phyloP scores from a whole-genome alignment of 805 yeast species.

The Ogataea kodamae region DNA sequence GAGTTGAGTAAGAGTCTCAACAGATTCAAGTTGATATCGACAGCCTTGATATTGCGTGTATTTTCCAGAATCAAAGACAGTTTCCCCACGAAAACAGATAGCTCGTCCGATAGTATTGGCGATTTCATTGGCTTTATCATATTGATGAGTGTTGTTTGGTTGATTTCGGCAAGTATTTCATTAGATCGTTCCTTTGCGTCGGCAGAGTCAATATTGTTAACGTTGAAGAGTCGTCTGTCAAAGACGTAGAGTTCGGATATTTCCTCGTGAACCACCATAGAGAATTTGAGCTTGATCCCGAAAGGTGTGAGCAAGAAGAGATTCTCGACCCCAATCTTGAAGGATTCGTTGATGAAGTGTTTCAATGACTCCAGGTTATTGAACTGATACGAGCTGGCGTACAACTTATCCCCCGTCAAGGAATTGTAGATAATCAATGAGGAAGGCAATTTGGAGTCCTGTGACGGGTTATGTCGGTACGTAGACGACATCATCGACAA shows the following conservation, averaged over 20 bases:
- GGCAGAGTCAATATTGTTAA: slow-evolving; percentile 21
- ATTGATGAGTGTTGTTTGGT: slow-evolving; percentile 24
- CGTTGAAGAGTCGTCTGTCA: slow-evolving; percentile 55
- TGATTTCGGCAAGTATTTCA: slow-evolving; percentile 25
- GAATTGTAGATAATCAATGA: slow-evolving; percentile 37
- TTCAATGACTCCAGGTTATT: slow-evolving; percentile 41
- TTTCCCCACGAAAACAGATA: slow-evolving; percentile 21
- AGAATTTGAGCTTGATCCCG: slow-evolving; percentile 58
- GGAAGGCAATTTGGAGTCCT: slow-evolving; percentile 18
- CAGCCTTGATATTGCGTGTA: slow-evolving; percentile 21
- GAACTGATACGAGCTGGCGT: slow-evolving; percentile 38
- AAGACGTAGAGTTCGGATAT: slow-evolving; percentile 55
- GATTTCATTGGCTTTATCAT: slow-evolving; percentile 35
- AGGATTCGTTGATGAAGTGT: slow-evolving; percentile 37
- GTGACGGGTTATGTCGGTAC: slow-evolving; percentile 17
- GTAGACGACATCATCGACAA: slow-evolving; percentile 29
- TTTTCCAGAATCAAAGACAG: slow-evolving; percentile 15
- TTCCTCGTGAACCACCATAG: slow-evolving; percentile 45
- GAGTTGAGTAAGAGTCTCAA: slow-evolving; percentile 38
- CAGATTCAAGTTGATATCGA: slow-evolving; percentile 34
- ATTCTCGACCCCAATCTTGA: slow-evolving; percentile 39
- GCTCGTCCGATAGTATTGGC: slow-evolving; percentile 27
- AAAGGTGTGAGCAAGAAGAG: slow-evolving; percentile 58
- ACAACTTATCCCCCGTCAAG: slow-evolving; percentile 39
- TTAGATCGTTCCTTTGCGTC: slow-evolving; percentile 14